phyloP scores from a whole-genome alignment of 2,329 filamentous ascomycete genomes.

The Xylariaceae sp. region DNA sequence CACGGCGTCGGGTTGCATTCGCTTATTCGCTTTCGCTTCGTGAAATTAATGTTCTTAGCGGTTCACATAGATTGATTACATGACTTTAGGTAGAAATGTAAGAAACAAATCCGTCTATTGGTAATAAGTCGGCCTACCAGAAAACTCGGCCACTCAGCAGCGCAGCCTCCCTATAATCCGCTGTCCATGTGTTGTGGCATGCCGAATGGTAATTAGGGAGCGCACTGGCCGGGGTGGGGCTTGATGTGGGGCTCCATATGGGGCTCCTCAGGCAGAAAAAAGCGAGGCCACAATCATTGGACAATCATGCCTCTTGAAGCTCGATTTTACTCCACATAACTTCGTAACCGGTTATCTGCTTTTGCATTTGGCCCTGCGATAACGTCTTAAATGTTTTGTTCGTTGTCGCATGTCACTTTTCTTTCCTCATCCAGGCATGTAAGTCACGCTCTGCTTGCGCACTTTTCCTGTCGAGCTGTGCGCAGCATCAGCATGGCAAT shows the following conservation, averaged over 20 bases:
- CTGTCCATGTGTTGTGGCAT: too few species aligned
- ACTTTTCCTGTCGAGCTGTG: constrained; percentile 17
- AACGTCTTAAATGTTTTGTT: constrained; percentile 2
- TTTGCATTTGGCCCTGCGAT: background rate
- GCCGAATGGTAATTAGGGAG: too few species aligned
- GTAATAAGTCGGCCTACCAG: too few species aligned
- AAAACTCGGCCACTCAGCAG: too few species aligned
- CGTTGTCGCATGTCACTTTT: background rate
- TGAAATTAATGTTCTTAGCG: too few species aligned
- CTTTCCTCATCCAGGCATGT: constrained; percentile 20
- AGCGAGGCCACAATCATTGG: background rate
- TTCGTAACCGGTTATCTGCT: background rate
- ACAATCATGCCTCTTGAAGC: background rate
- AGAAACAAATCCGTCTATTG: too few species aligned
- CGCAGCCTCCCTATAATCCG: too few species aligned
- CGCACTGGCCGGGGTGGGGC: too few species aligned
- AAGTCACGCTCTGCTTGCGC: constrained; percentile 12
- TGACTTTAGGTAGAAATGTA: too few species aligned
- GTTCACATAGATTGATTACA: too few species aligned
- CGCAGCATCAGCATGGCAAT: constrained; percentile 33
- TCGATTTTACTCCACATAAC: background rate
- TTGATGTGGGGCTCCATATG: background rate
- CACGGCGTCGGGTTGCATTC: too few species aligned
- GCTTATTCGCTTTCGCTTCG: too few species aligned
- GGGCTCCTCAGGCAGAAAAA: background rate